These are phyloP conservation scores for Hanseniaspora nectarophila DNA, from an alignment of 805 yeast species.

Conservation along the genomic window DNA sequence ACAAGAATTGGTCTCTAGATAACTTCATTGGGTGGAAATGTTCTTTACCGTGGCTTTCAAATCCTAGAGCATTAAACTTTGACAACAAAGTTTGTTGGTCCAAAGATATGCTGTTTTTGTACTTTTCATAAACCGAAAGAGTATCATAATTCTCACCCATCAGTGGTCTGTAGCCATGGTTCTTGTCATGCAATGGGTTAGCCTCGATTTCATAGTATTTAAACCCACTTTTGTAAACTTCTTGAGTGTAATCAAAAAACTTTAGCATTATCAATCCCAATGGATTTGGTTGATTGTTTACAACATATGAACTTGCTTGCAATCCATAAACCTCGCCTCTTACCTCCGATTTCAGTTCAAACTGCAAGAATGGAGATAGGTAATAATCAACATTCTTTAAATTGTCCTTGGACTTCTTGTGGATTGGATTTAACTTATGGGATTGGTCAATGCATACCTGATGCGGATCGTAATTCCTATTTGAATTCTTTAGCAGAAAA, in stretches of 20 bases:
- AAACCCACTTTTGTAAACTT: neutral
- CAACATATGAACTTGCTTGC: slow-evolving; percentile 23
- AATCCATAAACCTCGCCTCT: slow-evolving; percentile 26
- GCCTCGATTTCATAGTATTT: neutral
- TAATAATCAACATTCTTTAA: neutral
- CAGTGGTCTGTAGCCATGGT: neutral
- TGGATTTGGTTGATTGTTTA: slow-evolving; percentile 20
- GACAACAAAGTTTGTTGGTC: neutral
- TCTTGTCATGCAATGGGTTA: neutral
- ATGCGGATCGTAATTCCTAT: slow-evolving; percentile 1
- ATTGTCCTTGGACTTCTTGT: neutral
- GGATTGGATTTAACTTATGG: neutral
- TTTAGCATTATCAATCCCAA: slow-evolving; percentile 23
- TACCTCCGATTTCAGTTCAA: slow-evolving; percentile 19
- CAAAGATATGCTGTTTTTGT: neutral
- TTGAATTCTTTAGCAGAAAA: slow-evolving; percentile 4
- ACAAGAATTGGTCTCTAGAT: slow-evolving; percentile 7
- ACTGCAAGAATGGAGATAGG: slow-evolving; percentile 16
- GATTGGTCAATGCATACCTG: neutral
- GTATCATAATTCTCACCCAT: slow-evolving; percentile 12
- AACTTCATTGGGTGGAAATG: neutral
- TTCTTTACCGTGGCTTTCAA: neutral
- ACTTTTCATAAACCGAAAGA: neutral
- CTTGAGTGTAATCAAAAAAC: neutral
- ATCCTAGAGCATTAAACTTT: neutral